These are phyloP conservation scores for Tylopilus rubrobrunneus DNA, from an alignment of 768 basidiomycete genomes.

Conservation along the genomic window DNA sequence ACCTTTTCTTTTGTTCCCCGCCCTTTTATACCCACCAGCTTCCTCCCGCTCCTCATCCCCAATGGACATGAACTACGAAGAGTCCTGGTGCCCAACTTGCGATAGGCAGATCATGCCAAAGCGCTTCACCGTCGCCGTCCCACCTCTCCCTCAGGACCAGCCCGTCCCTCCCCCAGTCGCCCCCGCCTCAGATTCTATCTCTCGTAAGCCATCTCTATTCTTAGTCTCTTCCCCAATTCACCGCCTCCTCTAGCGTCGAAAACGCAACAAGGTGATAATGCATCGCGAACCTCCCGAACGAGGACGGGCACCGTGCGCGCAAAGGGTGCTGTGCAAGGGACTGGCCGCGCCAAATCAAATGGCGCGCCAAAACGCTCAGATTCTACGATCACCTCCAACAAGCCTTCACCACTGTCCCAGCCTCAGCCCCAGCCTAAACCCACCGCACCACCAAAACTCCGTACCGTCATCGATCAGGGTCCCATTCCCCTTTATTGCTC, in stretches of 20 bases:
- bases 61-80: slow-evolving; percentile 49
- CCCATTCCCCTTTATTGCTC: slow-evolving; percentile 86
- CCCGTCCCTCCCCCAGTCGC: slow-evolving; percentile 26
- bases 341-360: slow-evolving; percentile 58
- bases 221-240: slow-evolving; percentile 6
- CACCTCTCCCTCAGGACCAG: slow-evolving; percentile 18
- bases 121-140: slow-evolving; percentile 51
- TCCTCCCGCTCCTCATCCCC: slow-evolving; percentile 11
- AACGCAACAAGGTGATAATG: slow-evolving; percentile 26
- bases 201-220: slow-evolving; percentile 31
- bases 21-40: slow-evolving; percentile 5
- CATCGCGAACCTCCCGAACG: slow-evolving; percentile 29
- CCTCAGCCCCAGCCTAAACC: slow-evolving; percentile 21
- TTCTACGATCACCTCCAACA: slow-evolving; percentile 18
- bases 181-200: slow-evolving; percentile 36
- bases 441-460: slow-evolving; percentile 43
- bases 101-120: slow-evolving; percentile 78
- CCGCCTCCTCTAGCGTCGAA: slow-evolving; percentile 16
- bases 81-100: slow-evolving; percentile 80
- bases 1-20: slow-evolving; percentile 7
- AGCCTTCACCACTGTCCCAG: slow-evolving; percentile 21
- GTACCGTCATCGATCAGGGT: slow-evolving; percentile 72
- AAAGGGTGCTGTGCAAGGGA: slow-evolving; percentile 54
- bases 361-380: slow-evolving; percentile 47
- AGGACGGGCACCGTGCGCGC: slow-evolving; percentile 37